phyloP scores from a whole-genome alignment of 148 eudicot species.

The Dysphania ambrosioides region DNA sequence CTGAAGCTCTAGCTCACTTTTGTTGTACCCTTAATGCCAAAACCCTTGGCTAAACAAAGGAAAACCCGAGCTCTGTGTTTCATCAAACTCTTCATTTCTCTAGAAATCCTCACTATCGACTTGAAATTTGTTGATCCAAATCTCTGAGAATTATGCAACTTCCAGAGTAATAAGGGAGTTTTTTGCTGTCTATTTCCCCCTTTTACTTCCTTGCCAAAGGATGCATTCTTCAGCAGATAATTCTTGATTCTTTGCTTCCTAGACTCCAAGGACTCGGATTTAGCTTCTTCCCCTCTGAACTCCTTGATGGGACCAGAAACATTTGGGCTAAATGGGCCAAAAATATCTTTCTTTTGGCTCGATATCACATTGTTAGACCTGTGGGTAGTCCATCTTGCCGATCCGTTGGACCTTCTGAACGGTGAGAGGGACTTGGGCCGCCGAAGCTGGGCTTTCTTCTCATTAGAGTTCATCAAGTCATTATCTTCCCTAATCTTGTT shows the following conservation, averaged over 20 bases:
- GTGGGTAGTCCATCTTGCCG: constrained; percentile 4
- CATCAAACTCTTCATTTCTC: constrained; percentile 42
- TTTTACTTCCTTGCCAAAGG: constrained; percentile 38
- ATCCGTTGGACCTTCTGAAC: constrained; percentile 24
- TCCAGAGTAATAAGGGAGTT: constrained; percentile 31
- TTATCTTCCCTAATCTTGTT: constrained; percentile 51
- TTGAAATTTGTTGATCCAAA: constrained; percentile 25
- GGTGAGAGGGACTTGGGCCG: constrained; percentile 52
- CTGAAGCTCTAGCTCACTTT: constrained; percentile 10
- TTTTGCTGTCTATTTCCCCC: constrained; percentile 32
- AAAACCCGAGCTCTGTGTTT: constrained; percentile 35
- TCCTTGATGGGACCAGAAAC: constrained; percentile 1
- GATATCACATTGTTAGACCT: neutral
- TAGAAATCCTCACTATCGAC: constrained; percentile 20
- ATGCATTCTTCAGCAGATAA: constrained; percentile 40
- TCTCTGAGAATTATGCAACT: constrained; percentile 30
- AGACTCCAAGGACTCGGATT: constrained; percentile 16
- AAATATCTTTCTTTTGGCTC: constrained; percentile 1
- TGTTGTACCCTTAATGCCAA: constrained; percentile 27
- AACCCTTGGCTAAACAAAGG: constrained; percentile 36
- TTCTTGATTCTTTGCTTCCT: constrained; percentile 46
- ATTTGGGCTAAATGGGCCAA: neutral
- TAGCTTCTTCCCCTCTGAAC: constrained; percentile 2
- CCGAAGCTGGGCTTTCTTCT: constrained; percentile 24
- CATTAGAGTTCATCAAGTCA: constrained; percentile 10